A percentile compares a stretch with the other conserved stretches of the same genome.
These are phyloP conservation scores for Penicillium herquei DNA, from an alignment of 495 filamentous ascomycete species.

Conservation along the genomic window DNA sequence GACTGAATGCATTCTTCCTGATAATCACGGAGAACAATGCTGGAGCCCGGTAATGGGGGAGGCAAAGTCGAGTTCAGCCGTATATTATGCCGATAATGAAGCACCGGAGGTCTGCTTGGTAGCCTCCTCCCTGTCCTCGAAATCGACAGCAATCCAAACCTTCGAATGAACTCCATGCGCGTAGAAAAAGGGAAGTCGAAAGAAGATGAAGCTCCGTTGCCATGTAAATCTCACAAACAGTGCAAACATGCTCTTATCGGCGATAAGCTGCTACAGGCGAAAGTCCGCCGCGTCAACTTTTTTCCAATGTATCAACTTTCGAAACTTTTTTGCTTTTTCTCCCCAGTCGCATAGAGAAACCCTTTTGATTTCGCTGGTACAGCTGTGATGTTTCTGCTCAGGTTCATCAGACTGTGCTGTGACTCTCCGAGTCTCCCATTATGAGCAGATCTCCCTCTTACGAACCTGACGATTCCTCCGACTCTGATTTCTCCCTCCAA, in stretches of 20 bases:
- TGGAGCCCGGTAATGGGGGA: constrained; percentile 17
- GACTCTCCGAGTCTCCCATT: constrained; percentile 24
- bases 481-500: constrained; percentile 25
- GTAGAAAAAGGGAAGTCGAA: not conserved
- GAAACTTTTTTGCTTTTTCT: constrained; percentile 19
- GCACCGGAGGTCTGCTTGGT: not conserved
- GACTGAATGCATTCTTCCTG: constrained; percentile 90
- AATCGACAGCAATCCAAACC: constrained; percentile 22
- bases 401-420: constrained; percentile 14
- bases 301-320: not conserved
- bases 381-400: constrained; percentile 30
- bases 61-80: constrained; percentile 31
- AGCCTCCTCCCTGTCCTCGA: constrained; percentile 13
- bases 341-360: not conserved
- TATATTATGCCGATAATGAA: constrained; percentile 1
- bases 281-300: constrained; percentile 3
- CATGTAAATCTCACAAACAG: constrained; percentile 31
- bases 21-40: constrained; percentile 66
- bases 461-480: constrained; percentile 32
- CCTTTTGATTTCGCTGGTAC: constrained; percentile 4
- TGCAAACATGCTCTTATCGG: constrained; percentile 42
- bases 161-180: constrained; percentile 35
- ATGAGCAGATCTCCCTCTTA: constrained; percentile 41
- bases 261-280: constrained; percentile 16
- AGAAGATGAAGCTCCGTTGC: constrained; percentile 1